Base-by-base conservation (phyloP, 371 early-diverging fungal genomes). In the Mucor sp. region DNA sequence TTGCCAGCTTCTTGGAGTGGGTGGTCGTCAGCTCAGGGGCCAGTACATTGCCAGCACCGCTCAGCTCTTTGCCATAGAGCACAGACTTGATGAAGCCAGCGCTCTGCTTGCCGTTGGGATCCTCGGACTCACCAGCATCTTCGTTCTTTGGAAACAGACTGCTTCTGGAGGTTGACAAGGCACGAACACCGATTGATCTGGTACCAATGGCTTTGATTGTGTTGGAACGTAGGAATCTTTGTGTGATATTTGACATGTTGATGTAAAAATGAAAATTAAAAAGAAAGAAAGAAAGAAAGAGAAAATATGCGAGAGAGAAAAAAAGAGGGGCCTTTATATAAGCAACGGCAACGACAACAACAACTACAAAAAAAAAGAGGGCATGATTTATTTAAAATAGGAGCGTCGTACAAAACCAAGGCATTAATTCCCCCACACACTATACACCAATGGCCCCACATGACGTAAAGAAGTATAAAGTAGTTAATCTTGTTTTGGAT, bases 1-100 rank as follows among this genome's bases (percentile, higher is more conserved):
- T 82, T 7, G 95, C 94, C 60, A 95, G 71, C 58, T 86, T 78
- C 74, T 93, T 91, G 32, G 90, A 90, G 70, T 91, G 85, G 7
- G 92, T 89, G 48, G 81, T 80, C 32, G 68, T 74, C 43, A 85
- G 85, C 63, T 87, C 85, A 63, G 70, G 70, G 27, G 66, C 62
- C 0, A 65, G 15, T 3, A 67, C 67, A 33, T 64, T 64, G 21
- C 65, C 83, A 63, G 83, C 83, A 17, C 77, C 70, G 17, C 74
- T 78, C 62, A 81, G 63, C 39, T 86, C 80, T 15, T 83, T 84
- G 30, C 92, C 92, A 67, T 89, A 88, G 39, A 92, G 71, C 33
- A 92, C 81, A 28, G 88, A 78, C 64, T 84, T 85, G 19, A 92
- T 76, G 27, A 90, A 81, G 32, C 72, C 74, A 19, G 67, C 69